These are phyloP conservation scores for Helichrysum umbraculigerum DNA, from an alignment of 129 eudicot genomes.

Conservation along the genomic window DNA sequence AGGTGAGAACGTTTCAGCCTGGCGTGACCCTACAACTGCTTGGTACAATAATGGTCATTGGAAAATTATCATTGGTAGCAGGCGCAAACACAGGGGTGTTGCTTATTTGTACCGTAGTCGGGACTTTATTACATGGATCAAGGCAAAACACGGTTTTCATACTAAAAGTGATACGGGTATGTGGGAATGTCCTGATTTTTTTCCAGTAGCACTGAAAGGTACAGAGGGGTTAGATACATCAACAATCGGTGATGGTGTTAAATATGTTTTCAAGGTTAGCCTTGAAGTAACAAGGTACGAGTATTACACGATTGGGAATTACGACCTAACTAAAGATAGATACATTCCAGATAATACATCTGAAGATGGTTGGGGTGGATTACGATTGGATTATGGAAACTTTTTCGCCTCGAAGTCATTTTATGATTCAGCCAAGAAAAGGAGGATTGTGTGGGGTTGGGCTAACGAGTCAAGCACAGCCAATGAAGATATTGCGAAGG, in stretches of 20 bases:
- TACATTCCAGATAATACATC: slow-evolving; percentile 53
- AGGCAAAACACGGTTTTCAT: slow-evolving; percentile 54
- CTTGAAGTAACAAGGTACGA: slow-evolving; percentile 63
- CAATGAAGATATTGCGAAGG: slow-evolving; percentile 49
- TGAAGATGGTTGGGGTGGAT: slow-evolving; percentile 58
- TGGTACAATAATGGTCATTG: slow-evolving; percentile 70
- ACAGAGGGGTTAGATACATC: slow-evolving; percentile 62
- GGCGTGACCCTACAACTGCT: slow-evolving; percentile 82
- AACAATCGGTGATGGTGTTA: slow-evolving; percentile 37
- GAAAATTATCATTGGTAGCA: slow-evolving; percentile 57
- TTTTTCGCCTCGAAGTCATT: slow-evolving; percentile 77
- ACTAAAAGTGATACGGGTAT: slow-evolving; percentile 44
- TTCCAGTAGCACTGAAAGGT: slow-evolving; percentile 44
- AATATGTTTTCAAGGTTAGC: slow-evolving; percentile 71
- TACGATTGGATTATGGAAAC: slow-evolving; percentile 73
- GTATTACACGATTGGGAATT: slow-evolving; percentile 60
- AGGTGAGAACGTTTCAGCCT: slow-evolving; percentile 46
- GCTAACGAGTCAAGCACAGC: slow-evolving; percentile 62
- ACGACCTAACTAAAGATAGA: slow-evolving; percentile 37
- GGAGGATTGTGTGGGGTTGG: slow-evolving; percentile 84
- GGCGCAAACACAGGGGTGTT: slow-evolving; percentile 42
- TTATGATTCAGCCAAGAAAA: slow-evolving; percentile 50
- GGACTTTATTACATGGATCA: slow-evolving; percentile 56
- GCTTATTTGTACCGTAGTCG: slow-evolving; percentile 55
- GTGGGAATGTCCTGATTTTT: slow-evolving; percentile 89